Percentiles rank a stretch among this genome's conserved stretches.
phyloP scores from a whole-genome alignment of 148 eudicot species.

The Pouteria glomerata region DNA sequence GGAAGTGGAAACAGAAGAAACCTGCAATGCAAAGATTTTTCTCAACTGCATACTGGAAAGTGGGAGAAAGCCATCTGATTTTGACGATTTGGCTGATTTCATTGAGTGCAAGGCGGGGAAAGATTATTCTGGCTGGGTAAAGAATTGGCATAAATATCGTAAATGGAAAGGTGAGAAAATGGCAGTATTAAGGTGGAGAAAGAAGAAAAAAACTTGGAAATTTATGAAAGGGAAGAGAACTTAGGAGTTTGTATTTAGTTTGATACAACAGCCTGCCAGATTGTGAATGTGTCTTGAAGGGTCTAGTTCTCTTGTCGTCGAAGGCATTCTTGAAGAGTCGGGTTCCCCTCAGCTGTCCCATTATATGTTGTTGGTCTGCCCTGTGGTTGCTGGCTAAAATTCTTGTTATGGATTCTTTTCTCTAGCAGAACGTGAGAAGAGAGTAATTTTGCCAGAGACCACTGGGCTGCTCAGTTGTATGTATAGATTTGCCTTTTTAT shows the following conservation, averaged over 20 bases:
- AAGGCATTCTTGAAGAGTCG: too few relatives aligned
- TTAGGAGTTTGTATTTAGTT: neutral
- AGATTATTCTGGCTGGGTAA: constrained; percentile 57
- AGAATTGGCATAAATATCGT: constrained; percentile 26
- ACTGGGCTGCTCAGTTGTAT: too few relatives aligned
- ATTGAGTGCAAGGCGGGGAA: constrained; percentile 57
- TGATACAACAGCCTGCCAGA: neutral
- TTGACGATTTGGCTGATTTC: constrained; percentile 59
- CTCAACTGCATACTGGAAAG: constrained; percentile 23
- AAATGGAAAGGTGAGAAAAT: constrained; percentile 32
- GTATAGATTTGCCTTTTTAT: too few relatives aligned
- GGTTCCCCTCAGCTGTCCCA: too few relatives aligned
- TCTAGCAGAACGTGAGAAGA: neutral
- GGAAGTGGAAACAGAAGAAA: constrained; percentile 38
- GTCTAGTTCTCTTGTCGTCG: too few relatives aligned
- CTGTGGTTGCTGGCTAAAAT: neutral
- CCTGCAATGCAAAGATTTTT: constrained; percentile 46
- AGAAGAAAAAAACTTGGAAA: constrained; percentile 43
- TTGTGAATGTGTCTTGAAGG: neutral
- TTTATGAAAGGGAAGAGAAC: constrained; percentile 14
- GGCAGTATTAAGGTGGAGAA: constrained; percentile 34
- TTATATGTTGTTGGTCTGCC: neutral
- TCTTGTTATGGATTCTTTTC: neutral
- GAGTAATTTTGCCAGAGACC: neutral
- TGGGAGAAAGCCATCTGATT: constrained; percentile 14